These are phyloP conservation scores for Diplotaxis tenuifolia DNA, from an alignment of 345 rosid species.

Conservation along the genomic window DNA sequence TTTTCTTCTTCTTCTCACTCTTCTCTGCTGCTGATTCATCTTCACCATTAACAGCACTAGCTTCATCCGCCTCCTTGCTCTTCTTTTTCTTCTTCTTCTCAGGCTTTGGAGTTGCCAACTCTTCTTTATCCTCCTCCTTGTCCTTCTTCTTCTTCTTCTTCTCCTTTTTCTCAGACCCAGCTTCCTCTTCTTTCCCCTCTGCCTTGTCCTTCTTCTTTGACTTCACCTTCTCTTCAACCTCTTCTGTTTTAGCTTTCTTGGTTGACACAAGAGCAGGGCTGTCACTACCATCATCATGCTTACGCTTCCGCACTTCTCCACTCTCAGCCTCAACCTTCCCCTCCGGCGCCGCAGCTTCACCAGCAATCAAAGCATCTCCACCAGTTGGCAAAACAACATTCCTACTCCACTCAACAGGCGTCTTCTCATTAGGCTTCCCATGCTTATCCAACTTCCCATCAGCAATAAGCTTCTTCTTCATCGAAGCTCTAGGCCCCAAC, in stretches of 20 bases:
- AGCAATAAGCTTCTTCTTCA: conserved; percentile 79
- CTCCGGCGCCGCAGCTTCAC: conserved; percentile 56
- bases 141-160: conserved; percentile 56
- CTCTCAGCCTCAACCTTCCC: conserved; percentile 35
- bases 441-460: conserved; percentile 88
- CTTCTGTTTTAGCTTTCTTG: conserved; percentile 58
- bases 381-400: conserved; percentile 70
- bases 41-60: conserved; percentile 35
- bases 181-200: conserved; percentile 51
- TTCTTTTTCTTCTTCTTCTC: conserved; percentile 81
- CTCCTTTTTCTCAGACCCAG: conserved; percentile 38
- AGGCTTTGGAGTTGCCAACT: conserved; percentile 57
- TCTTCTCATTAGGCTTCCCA: conserved; percentile 77
- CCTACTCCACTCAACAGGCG: conserved; percentile 81
- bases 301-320: conserved; percentile 54
- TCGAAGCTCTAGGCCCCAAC: conserved; percentile 79
- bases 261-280: conserved; percentile 46
- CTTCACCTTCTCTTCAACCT: conserved; percentile 41
- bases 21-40: conserved; percentile 43
- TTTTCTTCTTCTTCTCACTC: conserved; percentile 75
- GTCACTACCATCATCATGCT: conserved; percentile 44
- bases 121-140: conserved; percentile 40
- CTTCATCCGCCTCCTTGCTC: conserved; percentile 54
- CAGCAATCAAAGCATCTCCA: conserved; percentile 70
- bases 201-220: conserved; percentile 49